Evolutionary conservation across 2,329 filamentous ascomycete species (phyloP), one percentile per base, ranked within the genome.

Genomic region (Stemphylium lycopersici): DNA sequence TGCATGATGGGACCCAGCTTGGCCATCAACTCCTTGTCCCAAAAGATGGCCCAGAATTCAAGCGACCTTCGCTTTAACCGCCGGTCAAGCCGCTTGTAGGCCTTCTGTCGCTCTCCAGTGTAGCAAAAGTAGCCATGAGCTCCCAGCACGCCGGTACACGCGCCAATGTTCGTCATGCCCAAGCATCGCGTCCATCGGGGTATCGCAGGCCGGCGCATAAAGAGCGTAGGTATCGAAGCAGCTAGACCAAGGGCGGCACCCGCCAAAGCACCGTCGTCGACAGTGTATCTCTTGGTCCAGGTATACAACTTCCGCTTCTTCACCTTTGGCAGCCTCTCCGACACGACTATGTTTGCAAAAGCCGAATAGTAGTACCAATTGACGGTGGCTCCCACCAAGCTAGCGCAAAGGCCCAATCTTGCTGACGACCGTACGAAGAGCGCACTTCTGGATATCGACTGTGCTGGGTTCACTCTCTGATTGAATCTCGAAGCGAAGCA

Each of bases 121-220:
- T 70, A 70, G 10, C 68, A 57, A 15, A 71, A 56, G 36, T 69
- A 70, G 29, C 53, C 63, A 55, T 69, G 62, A 4, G 62, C 55
- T 24, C 52, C 65, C 4, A 64, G 13, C 2, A 70, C 43, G 6
- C 69, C 68, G 6, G 58, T 53, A 34, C 61, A 65, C 13, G 65
- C 65, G 13, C 68, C 69, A 6, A 65, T 58, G 36, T 70, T 68
- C 3, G 54, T 41, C 62, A 69, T 63, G 42, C 68, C 68, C 6
- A 63, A 16, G 38, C 59, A 62, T 12, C 61, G 58, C 48, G 63
- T 62, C 66, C 59, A 69, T 34, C 56, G 62, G 1, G 67, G 59
- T 44, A 67, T 59, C 10, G 55, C 52, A 15, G 58, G 56, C 22
- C 67, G 54, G 24, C 65, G 57, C 59, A 61, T 59, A 15, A 66